phyloP scores from a whole-genome alignment of 352 stramenopile genomes.

The Phytopythium litorale region DNA sequence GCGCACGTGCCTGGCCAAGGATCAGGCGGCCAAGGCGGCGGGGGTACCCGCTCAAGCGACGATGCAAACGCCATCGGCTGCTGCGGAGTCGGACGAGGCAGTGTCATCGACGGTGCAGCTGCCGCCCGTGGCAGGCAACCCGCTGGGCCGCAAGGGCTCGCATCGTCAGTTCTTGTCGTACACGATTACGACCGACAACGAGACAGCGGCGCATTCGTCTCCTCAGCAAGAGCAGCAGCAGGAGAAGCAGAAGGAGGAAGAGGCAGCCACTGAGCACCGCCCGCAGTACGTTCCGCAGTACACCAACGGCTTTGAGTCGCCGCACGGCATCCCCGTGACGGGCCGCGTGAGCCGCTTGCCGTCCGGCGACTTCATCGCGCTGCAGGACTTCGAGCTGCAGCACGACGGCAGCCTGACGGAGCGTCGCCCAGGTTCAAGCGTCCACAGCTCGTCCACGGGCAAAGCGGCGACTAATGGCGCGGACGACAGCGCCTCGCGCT shows the following conservation, averaged over 20 bases:
- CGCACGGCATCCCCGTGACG: background rate
- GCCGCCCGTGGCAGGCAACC: conserved; percentile 22
- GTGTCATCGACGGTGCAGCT: conserved; percentile 15
- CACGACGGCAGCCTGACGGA: conserved; percentile 25
- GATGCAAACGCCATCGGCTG: background rate
- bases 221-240: conserved; percentile 12
- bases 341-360: background rate
- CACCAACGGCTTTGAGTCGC: background rate
- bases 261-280: background rate
- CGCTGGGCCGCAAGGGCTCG: conserved; percentile 28
- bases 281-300: background rate
- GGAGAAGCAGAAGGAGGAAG: background rate
- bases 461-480: conserved; percentile 8
- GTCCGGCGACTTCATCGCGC: conserved; percentile 41
- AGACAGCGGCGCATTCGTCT: background rate
- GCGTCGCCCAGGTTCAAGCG: conserved; percentile 16
- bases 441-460: conserved; percentile 17
- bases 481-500: background rate
- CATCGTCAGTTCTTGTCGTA: conserved; percentile 34
- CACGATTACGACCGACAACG: conserved; percentile 27
- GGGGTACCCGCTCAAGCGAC: background rate
- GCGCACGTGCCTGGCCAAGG: conserved; percentile 68
- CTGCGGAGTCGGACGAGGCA: background rate
- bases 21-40: conserved; percentile 15
- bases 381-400: conserved; percentile 47